Evolutionary conservation across 2,329 filamentous ascomycete genomes (phyloP).

Genomic region (Apiospora aurea): DNA sequence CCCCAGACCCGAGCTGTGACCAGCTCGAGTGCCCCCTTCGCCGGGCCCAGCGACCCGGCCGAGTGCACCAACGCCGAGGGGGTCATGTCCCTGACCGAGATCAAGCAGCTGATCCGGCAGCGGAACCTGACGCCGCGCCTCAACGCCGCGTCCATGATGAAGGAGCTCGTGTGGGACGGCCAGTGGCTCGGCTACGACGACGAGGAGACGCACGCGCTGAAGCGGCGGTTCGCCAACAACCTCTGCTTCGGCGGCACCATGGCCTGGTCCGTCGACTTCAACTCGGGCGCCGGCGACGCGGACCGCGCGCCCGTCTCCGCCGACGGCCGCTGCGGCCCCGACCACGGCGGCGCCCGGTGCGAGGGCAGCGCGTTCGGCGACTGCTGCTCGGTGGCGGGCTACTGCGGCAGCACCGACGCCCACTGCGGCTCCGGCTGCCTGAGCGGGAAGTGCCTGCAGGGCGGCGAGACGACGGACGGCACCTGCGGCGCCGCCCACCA

Average conservation of each 20-base stretch:
- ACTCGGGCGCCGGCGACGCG: too few species aligned
- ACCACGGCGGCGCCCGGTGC: constrained; percentile 19
- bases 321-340: constrained; percentile 33
- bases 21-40: constrained; percentile 35
- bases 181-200: constrained; percentile 40
- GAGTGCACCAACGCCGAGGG: constrained; percentile 39
- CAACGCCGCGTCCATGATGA: constrained; percentile 36
- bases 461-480: too few species aligned
- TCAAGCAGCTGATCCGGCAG: constrained; percentile 37
- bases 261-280: constrained; percentile 42
- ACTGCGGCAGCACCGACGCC: constrained; percentile 2
- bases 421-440: too few species aligned
- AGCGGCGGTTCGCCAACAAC: constrained; percentile 37
- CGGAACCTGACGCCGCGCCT: constrained; percentile 30
- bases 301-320: constrained; percentile 25
- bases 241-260: constrained; percentile 44
- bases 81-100: constrained; percentile 42
- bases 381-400: constrained; percentile 20
- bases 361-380: constrained; percentile 7
- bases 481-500: too few species aligned
- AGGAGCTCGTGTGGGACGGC: constrained; percentile 38
- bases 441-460: too few species aligned
- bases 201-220: constrained; percentile 36
- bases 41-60: constrained; percentile 36
- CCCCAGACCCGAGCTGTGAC: constrained; percentile 33